Percentiles rank a stretch among this genome's conserved stretches.
These are phyloP conservation scores for Xanthoconium purpureum DNA, from an alignment of 768 basidiomycete genomes.

Conservation along the genomic window DNA sequence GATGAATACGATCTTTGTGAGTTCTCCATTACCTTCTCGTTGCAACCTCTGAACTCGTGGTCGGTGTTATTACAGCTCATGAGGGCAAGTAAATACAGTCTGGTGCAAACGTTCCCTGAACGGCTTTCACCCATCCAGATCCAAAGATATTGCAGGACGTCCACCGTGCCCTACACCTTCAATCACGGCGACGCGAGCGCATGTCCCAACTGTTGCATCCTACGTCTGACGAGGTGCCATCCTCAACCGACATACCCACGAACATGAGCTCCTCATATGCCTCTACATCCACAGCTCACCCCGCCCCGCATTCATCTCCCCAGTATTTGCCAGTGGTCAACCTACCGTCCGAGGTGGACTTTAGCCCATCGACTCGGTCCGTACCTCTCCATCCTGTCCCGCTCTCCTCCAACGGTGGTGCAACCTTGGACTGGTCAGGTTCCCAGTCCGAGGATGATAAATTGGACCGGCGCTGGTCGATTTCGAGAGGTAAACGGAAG, in stretches of 20 bases:
- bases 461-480: conserved; percentile 61
- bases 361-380: conserved; percentile 59
- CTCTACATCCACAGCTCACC: conserved; percentile 29
- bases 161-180: conserved; percentile 68
- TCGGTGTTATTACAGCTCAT: conserved; percentile 46
- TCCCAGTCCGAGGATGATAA: conserved; percentile 51
- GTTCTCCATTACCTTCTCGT: conserved; percentile 27
- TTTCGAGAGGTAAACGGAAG: conserved; percentile 51
- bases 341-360: conserved; percentile 54
- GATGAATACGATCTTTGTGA: conserved; percentile 78
- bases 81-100: conserved; percentile 53
- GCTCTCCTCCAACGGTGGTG: conserved; percentile 62
- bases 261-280: conserved; percentile 29
- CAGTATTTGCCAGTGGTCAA: conserved; percentile 16
- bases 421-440: conserved; percentile 75
- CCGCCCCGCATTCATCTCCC: conserved; percentile 18
- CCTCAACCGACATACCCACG: conserved; percentile 26
- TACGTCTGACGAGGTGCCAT: conserved; percentile 19
- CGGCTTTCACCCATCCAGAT: conserved; percentile 42
- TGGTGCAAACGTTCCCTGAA: conserved; percentile 9
- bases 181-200: conserved; percentile 73
- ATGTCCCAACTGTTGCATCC: conserved; percentile 25
- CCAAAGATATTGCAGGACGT: conserved; percentile 80
- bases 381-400: conserved; percentile 62
- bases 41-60: conserved; percentile 12